Evolutionary conservation across 768 basidiomycete genomes (phyloP).

Genomic region (Thelephora aurantiotincta): DNA sequence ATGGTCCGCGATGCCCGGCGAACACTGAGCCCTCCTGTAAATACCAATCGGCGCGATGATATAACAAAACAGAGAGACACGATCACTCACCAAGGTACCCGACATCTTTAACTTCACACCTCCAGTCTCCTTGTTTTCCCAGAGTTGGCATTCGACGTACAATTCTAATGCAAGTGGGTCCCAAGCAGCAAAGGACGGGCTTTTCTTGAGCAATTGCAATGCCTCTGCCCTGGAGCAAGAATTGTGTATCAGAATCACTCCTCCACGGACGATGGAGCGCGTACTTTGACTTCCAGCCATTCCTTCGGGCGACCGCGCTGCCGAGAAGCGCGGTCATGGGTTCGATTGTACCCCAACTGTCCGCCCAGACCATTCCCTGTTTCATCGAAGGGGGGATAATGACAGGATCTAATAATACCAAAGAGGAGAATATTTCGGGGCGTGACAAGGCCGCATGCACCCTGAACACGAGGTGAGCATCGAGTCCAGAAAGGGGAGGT

Average conservation of each 20-base stretch:
- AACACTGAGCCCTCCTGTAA: slow-evolving; percentile 45
- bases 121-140: slow-evolving; percentile 19
- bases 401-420: slow-evolving; percentile 74
- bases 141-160: slow-evolving; percentile 49
- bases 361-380: not conserved
- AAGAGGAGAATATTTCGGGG: slow-evolving; percentile 53
- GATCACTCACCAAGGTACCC: slow-evolving; percentile 26
- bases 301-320: slow-evolving; percentile 44
- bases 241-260: not conserved
- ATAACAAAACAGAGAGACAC: not conserved
- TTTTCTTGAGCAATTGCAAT: slow-evolving; percentile 26
- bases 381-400: slow-evolving; percentile 19
- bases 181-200: slow-evolving; percentile 62
- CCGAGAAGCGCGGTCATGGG: slow-evolving; percentile 8
- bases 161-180: slow-evolving; percentile 41
- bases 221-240: slow-evolving; percentile 43
- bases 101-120: slow-evolving; percentile 51
- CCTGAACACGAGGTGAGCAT: slow-evolving; percentile 20
- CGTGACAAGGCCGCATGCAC: slow-evolving; percentile 47
- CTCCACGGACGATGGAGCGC: slow-evolving; percentile 3
- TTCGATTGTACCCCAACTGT: not conserved
- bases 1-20: slow-evolving; percentile 23
- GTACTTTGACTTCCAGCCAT: slow-evolving; percentile 50
- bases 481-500: not conserved
- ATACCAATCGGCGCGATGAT: not conserved